These are phyloP conservation scores for Hevea brasiliensis DNA, from an alignment of 345 rosid species.

Conservation along the genomic window DNA sequence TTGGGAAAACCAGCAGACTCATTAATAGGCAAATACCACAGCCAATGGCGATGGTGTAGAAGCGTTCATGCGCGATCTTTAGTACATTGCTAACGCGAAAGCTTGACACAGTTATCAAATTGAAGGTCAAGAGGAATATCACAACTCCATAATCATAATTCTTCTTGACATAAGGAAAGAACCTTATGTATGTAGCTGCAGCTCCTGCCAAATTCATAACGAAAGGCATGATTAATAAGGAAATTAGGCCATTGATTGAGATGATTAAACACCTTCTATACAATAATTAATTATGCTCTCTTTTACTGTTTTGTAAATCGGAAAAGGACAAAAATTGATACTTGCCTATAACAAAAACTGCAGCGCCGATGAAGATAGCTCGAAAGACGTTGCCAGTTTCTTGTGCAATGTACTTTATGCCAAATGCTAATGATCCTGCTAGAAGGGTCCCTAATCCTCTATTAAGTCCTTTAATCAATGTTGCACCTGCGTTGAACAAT, in stretches of 20 bases:
- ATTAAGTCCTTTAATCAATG: slow-evolving; percentile 77
- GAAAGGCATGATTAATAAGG: neutral
- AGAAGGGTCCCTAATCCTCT: slow-evolving; percentile 74
- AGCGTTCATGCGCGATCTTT: slow-evolving; percentile 62
- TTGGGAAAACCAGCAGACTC: slow-evolving; percentile 69
- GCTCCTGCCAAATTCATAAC: slow-evolving; percentile 44
- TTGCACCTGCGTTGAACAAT: slow-evolving; percentile 51
- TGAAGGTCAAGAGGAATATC: slow-evolving; percentile 82
- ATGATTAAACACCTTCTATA: too few relatives aligned
- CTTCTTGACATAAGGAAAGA: slow-evolving; percentile 79
- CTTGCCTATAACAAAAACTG: slow-evolving; percentile 69
- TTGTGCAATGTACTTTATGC: slow-evolving; percentile 58
- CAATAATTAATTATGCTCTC: too few relatives aligned
- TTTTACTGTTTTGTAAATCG: too few relatives aligned
- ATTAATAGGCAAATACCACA: slow-evolving; percentile 75
- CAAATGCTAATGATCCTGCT: slow-evolving; percentile 72
- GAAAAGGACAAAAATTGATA: too few relatives aligned
- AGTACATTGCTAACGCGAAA: slow-evolving; percentile 60
- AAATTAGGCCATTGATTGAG: neutral
- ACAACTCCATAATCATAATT: slow-evolving; percentile 86
- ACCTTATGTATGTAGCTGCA: slow-evolving; percentile 69
- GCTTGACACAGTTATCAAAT: slow-evolving; percentile 78
- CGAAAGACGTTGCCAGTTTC: slow-evolving; percentile 50
- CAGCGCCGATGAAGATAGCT: slow-evolving; percentile 70
- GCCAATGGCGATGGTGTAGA: slow-evolving; percentile 71